Conservation (phyloP, 73 alveolate species). For the Symbiodinium pilosum region DNA sequence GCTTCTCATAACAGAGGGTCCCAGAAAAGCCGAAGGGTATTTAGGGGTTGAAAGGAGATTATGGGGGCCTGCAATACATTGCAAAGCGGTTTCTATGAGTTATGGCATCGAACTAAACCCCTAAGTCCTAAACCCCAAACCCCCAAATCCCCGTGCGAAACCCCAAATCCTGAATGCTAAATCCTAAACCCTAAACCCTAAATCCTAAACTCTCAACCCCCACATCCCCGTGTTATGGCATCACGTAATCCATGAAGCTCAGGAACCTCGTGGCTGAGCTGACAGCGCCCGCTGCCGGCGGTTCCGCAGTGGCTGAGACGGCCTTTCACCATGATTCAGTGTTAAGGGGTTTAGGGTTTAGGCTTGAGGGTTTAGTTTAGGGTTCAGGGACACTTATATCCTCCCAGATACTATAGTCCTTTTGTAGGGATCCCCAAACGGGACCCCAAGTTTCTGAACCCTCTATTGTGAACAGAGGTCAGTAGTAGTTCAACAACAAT, state of each 20-base stretch:
- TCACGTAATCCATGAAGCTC: background rate
- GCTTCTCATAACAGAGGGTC: background rate
- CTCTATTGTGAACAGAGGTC: too few species aligned
- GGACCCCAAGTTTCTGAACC: too few species aligned
- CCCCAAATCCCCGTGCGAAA: background rate
- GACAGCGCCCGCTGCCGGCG: conserved; percentile 4
- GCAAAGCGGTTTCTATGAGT: background rate
- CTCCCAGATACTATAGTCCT: too few species aligned
- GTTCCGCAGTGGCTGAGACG: background rate
- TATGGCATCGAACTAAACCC: background rate
- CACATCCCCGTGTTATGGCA: background rate
- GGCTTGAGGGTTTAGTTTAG: too few species aligned
- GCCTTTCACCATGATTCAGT: background rate
- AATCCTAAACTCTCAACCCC: background rate
- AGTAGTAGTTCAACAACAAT: too few species aligned
- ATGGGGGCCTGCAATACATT: background rate
- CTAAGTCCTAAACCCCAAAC: background rate
- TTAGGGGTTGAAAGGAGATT: background rate
- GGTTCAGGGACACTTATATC: too few species aligned
- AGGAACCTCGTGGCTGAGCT: conserved; percentile 14
- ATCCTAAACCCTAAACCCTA: background rate
- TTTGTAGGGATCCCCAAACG: too few species aligned
- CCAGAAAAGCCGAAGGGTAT: background rate
- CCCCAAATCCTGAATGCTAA: background rate
- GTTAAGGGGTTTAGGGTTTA: too few species aligned